Percentiles rank a stretch among this genome's conserved stretches.
Conservation (phyloP, 2,329 filamentous ascomycete species). For the Cercospora citrullina region DNA sequence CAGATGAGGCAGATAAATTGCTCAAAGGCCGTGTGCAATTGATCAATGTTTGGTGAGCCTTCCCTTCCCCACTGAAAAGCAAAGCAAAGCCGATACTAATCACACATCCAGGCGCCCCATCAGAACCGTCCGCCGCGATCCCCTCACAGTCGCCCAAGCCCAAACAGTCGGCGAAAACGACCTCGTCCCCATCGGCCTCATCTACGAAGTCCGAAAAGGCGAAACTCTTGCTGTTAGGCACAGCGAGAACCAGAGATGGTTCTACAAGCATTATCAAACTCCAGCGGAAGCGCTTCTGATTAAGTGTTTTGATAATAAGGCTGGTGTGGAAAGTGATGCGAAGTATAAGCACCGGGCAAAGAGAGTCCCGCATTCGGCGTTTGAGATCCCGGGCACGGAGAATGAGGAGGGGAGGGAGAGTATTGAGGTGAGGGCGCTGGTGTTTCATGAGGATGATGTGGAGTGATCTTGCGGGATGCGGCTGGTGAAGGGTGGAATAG, state of each 20-base stretch:
- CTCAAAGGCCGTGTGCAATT: constrained; percentile 54
- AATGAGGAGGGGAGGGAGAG: constrained; percentile 72
- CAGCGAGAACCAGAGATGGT: constrained; percentile 67
- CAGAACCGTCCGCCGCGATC: constrained; percentile 54
- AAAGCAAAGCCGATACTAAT: too few relatives aligned
- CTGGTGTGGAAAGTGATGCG: constrained; percentile 36
- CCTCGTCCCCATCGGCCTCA: constrained; percentile 69
- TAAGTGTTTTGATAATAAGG: constrained; percentile 47
- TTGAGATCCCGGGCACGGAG: constrained; percentile 69
- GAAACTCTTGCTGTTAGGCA: constrained; percentile 70
- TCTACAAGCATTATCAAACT: constrained; percentile 68
- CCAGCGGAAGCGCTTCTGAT: constrained; percentile 52
- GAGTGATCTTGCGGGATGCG: neutral
- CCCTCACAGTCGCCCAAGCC: constrained; percentile 60
- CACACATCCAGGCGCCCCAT: constrained; percentile 23
- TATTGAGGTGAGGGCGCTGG: constrained; percentile 80
- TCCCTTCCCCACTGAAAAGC: neutral
- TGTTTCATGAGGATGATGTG: constrained; percentile 56
- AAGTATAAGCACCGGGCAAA: constrained; percentile 22
- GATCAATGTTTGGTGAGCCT: constrained; percentile 47
- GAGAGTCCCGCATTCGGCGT: constrained; percentile 67
- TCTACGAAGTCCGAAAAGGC: constrained; percentile 69
- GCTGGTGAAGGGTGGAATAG: neutral
- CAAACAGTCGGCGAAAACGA: constrained; percentile 60
- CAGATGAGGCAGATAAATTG: constrained; percentile 47